phyloP scores from a whole-genome alignment of 2,329 filamentous ascomycete genomes.

The Rosellinia necatrix region DNA sequence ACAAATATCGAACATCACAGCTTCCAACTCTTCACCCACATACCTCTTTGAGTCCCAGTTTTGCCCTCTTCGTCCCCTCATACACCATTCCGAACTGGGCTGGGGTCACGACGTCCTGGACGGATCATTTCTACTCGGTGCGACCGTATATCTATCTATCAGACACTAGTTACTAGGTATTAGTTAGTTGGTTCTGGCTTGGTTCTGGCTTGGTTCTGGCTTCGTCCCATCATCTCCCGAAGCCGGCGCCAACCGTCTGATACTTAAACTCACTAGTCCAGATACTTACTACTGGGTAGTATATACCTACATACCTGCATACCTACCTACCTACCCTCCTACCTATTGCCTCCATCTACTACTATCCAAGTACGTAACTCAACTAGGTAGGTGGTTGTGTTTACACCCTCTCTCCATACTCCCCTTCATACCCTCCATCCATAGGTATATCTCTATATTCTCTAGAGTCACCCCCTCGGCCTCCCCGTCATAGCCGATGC shows the following conservation, averaged over 20 bases:
- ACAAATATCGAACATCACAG: slow-evolving; percentile 4
- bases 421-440: too few relatives aligned
- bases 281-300: background rate
- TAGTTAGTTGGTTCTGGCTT: background rate
- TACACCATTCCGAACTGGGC: too few relatives aligned
- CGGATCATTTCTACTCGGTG: too few relatives aligned
- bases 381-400: background rate
- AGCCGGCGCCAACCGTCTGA: slow-evolving; percentile 17
- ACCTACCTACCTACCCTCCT: background rate
- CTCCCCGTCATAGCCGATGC: slow-evolving; percentile 29
- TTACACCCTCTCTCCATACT: too few relatives aligned
- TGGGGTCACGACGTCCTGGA: too few relatives aligned
- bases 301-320: background rate
- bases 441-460: too few relatives aligned
- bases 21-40: background rate
- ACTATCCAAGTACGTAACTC: background rate
- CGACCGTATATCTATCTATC: too few relatives aligned
- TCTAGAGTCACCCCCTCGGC: too few relatives aligned
- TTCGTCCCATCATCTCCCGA: background rate
- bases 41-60: background rate
- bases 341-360: too few relatives aligned
- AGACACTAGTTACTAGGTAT: background rate
- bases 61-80: background rate
- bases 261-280: background rate
- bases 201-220: background rate